phyloP scores from a whole-genome alignment of 768 basidiomycete species.

The Boletus pseudo-olivaceus region DNA sequence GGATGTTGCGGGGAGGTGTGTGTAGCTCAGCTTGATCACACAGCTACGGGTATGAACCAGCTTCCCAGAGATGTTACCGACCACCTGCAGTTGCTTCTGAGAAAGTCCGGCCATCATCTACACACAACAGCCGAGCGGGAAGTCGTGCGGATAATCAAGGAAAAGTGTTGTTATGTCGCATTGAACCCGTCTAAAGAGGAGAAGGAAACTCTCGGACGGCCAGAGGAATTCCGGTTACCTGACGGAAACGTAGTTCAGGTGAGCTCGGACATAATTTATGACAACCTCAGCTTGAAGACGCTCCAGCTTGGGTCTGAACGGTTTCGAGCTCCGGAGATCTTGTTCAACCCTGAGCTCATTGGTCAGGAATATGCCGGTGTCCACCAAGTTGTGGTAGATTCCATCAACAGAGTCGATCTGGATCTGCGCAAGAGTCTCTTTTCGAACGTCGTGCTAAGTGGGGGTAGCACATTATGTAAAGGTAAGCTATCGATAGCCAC shows the following conservation, averaged over 20 bases:
- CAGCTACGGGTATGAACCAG: background rate
- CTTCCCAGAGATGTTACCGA: conserved; percentile 86
- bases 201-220: conserved; percentile 75
- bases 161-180: conserved; percentile 96
- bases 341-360: conserved; percentile 96
- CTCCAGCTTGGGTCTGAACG: conserved; percentile 87
- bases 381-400: conserved; percentile 98
- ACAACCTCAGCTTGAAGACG: conserved; percentile 11
- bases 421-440: conserved; percentile 94
- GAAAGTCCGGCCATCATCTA: conserved; percentile 92
- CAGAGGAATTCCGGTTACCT: conserved; percentile 88
- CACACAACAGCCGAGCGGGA: conserved; percentile 97
- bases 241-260: conserved; percentile 94
- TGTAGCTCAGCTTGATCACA: background rate
- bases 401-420: conserved; percentile 92
- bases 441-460: conserved; percentile 94
- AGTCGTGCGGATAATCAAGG: conserved; percentile 95
- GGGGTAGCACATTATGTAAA: conserved; percentile 92
- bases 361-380: conserved; percentile 96
- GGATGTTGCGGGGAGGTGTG: conserved; percentile 91
- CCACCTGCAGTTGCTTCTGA: conserved; percentile 87
- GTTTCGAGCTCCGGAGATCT: conserved; percentile 94
- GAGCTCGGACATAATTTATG: conserved; percentile 21
- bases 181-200: conserved; percentile 93
- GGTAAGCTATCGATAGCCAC: conserved; percentile 45